Evolutionary conservation across 495 filamentous ascomycete genomes (phyloP).

Genomic region (Neurospora africana): DNA sequence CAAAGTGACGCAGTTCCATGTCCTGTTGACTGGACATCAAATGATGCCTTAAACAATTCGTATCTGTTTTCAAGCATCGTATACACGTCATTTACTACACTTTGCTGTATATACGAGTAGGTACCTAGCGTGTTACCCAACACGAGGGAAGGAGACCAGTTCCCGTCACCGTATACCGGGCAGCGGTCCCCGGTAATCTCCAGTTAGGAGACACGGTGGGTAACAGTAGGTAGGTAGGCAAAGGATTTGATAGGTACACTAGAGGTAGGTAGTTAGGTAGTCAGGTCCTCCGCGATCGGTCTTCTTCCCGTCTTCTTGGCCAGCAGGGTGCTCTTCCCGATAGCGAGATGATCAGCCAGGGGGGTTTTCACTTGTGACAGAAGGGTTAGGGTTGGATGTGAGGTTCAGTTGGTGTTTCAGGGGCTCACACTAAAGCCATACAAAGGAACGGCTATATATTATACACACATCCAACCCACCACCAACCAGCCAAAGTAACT

Average conservation of each 20-base stretch:
- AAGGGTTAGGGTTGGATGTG: not conserved
- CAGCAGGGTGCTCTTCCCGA: not conserved
- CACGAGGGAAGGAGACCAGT: not conserved
- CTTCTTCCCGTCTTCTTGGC: not conserved
- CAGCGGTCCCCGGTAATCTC: too few species aligned
- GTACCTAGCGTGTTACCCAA: too few species aligned
- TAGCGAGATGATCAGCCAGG: not conserved
- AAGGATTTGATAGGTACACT: not conserved
- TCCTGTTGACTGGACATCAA: not conserved
- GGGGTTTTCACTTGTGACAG: not conserved
- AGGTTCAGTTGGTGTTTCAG: not conserved
- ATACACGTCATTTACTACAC: not conserved
- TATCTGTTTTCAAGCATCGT: not conserved
- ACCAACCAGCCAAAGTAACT: not conserved
- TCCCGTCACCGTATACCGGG: not conserved
- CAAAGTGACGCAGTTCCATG: not conserved
- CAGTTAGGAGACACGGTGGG: not conserved
- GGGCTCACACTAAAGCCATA: not conserved
- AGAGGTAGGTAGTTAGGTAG: too few species aligned
- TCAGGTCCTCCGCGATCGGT: not conserved
- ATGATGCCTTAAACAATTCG: not conserved
- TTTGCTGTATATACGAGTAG: not conserved
- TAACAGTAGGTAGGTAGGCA: not conserved
- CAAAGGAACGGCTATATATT: not conserved
- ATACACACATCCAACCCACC: not conserved